A percentile compares a stretch with the other conserved stretches of the same genome.
Conservation (phyloP, 1,284 basidiomycete genomes). For the Ganoderma lucidum region DNA sequence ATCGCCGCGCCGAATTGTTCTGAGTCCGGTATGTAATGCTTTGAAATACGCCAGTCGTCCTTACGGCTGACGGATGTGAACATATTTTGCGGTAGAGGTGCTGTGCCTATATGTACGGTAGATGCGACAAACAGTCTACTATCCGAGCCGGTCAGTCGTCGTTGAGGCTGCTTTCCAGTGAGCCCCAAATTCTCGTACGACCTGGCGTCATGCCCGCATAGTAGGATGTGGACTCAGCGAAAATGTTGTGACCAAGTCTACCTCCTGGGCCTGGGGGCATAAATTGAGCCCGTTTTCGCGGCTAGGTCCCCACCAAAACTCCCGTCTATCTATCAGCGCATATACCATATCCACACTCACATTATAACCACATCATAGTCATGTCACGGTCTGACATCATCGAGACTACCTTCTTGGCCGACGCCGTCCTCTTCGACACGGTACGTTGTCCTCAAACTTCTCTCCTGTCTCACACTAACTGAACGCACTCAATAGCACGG, state of each 20-base stretch:
- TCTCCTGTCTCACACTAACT: constrained; percentile 39
- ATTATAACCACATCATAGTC: background rate
- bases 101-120: too few species aligned
- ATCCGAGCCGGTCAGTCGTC: background rate
- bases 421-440: constrained; percentile 81
- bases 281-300: background rate
- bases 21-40: too few species aligned
- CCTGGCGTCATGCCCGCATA: background rate
- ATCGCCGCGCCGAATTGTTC: too few species aligned
- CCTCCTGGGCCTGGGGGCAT: background rate
- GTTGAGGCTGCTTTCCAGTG: background rate
- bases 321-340: background rate
- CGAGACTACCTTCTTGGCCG: constrained; percentile 52
- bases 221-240: background rate
- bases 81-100: too few species aligned
- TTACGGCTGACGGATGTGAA: too few species aligned
- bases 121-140: too few species aligned
- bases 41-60: too few species aligned
- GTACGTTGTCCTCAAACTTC: constrained; percentile 45
- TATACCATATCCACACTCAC: constrained; percentile 10
- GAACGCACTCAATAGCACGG: constrained; percentile 63
- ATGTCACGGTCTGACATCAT: constrained; percentile 37
- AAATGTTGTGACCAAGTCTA: background rate
- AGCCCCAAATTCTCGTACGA: background rate
- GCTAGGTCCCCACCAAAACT: background rate